Conservation (phyloP, 2,329 filamentous ascomycete genomes). For the Penicillium crustosum region DNA sequence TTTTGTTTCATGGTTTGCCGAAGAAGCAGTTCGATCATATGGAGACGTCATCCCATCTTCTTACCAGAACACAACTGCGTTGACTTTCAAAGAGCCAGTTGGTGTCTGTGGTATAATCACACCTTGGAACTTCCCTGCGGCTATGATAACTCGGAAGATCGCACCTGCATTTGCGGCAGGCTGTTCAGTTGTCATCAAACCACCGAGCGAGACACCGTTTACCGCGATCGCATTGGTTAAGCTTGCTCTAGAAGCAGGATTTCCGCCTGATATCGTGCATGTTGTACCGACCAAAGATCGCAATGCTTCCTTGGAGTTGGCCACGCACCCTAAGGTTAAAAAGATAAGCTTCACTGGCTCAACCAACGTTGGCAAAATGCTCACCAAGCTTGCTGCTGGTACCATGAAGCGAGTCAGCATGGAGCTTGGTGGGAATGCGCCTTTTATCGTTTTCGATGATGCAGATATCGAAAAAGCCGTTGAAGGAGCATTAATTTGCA, state of each 20-base stretch:
- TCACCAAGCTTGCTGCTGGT: slow-evolving; percentile 12
- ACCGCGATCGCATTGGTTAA: slow-evolving; percentile 31
- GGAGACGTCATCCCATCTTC: slow-evolving; percentile 60
- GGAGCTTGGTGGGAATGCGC: slow-evolving; percentile 27
- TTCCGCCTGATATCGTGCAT: slow-evolving; percentile 33
- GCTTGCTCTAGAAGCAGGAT: slow-evolving; percentile 30
- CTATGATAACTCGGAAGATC: slow-evolving; percentile 59
- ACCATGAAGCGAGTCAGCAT: slow-evolving; percentile 24
- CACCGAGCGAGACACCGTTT: slow-evolving; percentile 36
- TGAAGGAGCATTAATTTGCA: slow-evolving; percentile 5
- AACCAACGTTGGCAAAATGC: slow-evolving; percentile 18
- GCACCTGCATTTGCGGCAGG: slow-evolving; percentile 41
- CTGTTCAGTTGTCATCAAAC: slow-evolving; percentile 40
- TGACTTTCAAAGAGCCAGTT: slow-evolving; percentile 77
- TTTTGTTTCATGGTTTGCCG: slow-evolving; percentile 55
- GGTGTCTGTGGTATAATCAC: slow-evolving; percentile 82
- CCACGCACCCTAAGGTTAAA: slow-evolving; percentile 12
- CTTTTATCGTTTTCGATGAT: slow-evolving; percentile 12
- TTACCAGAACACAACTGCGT: slow-evolving; percentile 61
- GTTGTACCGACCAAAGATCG: not conserved
- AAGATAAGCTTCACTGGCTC: slow-evolving; percentile 29
- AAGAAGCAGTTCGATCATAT: slow-evolving; percentile 50
- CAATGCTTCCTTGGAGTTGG: not conserved
- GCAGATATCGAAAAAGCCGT: slow-evolving; percentile 21
- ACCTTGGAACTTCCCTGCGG: slow-evolving; percentile 84